These are phyloP conservation scores for Blastobotrys malaysiensis DNA, from an alignment of 1,139 yeast genomes.

Conservation along the genomic window DNA sequence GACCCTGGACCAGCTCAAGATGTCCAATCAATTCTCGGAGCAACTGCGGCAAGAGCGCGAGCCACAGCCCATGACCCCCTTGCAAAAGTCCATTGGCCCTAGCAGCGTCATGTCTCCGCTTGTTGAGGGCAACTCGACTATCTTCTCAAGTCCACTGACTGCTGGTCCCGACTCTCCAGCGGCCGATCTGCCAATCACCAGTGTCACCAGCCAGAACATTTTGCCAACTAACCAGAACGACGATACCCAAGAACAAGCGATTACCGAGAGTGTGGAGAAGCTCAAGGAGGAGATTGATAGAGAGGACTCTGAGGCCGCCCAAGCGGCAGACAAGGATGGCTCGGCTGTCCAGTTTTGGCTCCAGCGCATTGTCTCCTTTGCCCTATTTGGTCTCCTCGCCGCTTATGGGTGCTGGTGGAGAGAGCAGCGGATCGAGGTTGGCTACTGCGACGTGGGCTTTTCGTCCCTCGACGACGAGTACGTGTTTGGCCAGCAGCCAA, in stretches of 20 bases:
- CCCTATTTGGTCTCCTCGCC: slow-evolving; percentile 15
- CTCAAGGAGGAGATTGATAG: slow-evolving; percentile 11
- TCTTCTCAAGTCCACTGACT: slow-evolving; percentile 1
- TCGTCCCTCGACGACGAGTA: slow-evolving; percentile 11
- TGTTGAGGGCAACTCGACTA: neutral
- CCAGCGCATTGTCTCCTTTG: slow-evolving; percentile 7
- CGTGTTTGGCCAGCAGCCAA: slow-evolving; percentile 10
- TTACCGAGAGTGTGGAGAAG: slow-evolving; percentile 9
- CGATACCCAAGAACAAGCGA: slow-evolving; percentile 9
- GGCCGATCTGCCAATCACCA: neutral
- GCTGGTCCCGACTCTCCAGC: neutral
- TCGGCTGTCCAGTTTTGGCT: slow-evolving; percentile 6
- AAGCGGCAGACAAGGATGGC: slow-evolving; percentile 9
- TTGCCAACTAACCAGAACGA: neutral
- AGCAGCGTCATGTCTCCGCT: neutral
- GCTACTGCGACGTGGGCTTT: slow-evolving; percentile 35
- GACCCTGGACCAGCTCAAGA: slow-evolving; percentile 19
- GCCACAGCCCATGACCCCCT: neutral
- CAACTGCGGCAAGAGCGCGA: slow-evolving; percentile 7
- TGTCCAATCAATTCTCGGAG: slow-evolving; percentile 22
- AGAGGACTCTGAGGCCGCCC: neutral
- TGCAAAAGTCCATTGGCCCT: neutral
- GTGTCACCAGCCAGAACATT: neutral
- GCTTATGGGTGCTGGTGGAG: slow-evolving; percentile 30
- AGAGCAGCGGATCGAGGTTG: slow-evolving; percentile 28